Conservation (phyloP, 495 filamentous ascomycete species). For the Mytilinidion resinicola region DNA sequence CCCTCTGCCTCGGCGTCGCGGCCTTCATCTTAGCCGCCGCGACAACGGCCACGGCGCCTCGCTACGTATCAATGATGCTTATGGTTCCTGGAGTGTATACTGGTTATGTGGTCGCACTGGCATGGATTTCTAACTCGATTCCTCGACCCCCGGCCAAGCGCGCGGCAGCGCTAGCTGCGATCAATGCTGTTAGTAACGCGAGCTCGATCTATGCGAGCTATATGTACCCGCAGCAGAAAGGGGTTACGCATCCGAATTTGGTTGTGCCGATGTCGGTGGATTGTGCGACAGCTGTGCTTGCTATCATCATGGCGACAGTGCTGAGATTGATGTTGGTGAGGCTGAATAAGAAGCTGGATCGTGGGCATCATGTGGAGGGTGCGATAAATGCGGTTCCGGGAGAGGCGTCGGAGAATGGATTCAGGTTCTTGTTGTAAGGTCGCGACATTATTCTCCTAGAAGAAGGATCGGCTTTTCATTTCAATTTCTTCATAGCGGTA, state of each 20-base stretch:
- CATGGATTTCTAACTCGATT: constrained; percentile 74
- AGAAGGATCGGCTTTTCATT: no score
- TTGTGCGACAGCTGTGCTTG: constrained; percentile 58
- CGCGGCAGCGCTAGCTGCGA: constrained; percentile 71
- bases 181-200: constrained; percentile 74
- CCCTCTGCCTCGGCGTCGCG: constrained; percentile 59
- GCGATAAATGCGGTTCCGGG: constrained; percentile 44
- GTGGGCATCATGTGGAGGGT: constrained; percentile 39
- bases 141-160: constrained; percentile 80
- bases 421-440: constrained; percentile 58
- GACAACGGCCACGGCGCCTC: constrained; percentile 55
- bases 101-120: constrained; percentile 67
- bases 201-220: constrained; percentile 69
- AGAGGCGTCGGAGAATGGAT: constrained; percentile 52
- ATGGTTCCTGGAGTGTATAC: constrained; percentile 45
- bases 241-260: constrained; percentile 18
- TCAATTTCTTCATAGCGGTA: no score
- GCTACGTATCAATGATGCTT: constrained; percentile 79
- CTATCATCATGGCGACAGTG: constrained; percentile 58
- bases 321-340: constrained; percentile 60
- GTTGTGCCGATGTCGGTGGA: constrained; percentile 71
- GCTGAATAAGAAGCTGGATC: constrained; percentile 67
- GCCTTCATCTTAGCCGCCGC: constrained; percentile 72
- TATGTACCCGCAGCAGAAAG: constrained; percentile 53
- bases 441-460: background rate